Conservation (phyloP, 2,329 filamentous ascomycete genomes). For the Ascosphaera acerosa region DNA sequence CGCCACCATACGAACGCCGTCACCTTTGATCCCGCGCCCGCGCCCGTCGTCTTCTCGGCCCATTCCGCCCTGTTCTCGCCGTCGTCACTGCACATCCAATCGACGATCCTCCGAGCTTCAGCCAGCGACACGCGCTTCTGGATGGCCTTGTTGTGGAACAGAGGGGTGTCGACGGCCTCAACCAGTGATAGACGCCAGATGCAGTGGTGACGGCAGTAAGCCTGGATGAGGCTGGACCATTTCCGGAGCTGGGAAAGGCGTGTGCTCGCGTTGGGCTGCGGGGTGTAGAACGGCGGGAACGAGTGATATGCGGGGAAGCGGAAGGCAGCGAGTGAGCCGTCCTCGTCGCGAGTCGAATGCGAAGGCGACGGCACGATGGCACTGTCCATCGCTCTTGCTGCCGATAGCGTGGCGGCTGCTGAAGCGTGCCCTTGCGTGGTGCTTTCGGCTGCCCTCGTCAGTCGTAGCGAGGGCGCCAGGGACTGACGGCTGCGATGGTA, state of each 20-base stretch:
- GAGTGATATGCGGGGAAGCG: constrained; percentile 19
- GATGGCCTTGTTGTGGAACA: constrained; percentile 27
- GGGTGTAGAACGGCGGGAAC: constrained; percentile 29
- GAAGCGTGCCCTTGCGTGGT: too few species aligned
- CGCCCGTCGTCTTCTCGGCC: too few species aligned
- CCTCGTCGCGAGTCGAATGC: too few species aligned
- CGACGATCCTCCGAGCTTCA: constrained; percentile 28
- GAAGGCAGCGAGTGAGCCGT: too few species aligned
- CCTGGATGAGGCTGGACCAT: constrained; percentile 65
- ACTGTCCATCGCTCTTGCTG: too few species aligned
- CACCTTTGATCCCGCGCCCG: constrained; percentile 21
- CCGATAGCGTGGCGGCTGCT: too few species aligned
- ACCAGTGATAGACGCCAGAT: constrained; percentile 50
- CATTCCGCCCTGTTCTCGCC: constrained; percentile 34
- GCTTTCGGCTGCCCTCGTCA: too few species aligned
- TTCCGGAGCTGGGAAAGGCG: constrained; percentile 35
- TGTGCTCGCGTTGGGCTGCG: constrained; percentile 21
- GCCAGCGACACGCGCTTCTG: constrained; percentile 23
- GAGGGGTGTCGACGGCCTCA: constrained; percentile 30
- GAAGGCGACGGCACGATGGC: too few species aligned
- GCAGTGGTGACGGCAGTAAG: constrained; percentile 57
- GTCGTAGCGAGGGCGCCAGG: too few species aligned
- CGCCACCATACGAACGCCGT: constrained; percentile 62
- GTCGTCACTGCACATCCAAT: constrained; percentile 28
- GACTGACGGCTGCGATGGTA: too few species aligned